Conservation (phyloP, 371 early-diverging fungal genomes). For the Rhizopus microsporus region DNA sequence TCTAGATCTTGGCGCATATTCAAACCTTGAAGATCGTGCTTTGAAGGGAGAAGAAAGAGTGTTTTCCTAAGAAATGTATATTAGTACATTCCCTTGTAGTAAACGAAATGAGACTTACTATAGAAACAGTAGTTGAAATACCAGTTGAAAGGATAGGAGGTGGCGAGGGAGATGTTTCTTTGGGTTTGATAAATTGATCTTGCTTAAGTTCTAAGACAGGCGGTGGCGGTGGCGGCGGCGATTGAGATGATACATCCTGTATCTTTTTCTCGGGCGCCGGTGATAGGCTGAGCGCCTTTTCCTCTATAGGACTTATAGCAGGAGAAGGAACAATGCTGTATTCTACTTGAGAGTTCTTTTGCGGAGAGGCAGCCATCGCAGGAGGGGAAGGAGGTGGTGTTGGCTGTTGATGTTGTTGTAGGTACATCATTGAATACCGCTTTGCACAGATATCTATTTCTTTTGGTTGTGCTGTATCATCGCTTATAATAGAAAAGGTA, state of each 20-base stretch:
- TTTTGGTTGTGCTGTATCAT: constrained; percentile 20
- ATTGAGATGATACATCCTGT: no score
- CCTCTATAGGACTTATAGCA: constrained; percentile 11
- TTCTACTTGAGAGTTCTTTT: neutral
- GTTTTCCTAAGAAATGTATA: no score
- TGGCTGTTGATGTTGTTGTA: constrained; percentile 3
- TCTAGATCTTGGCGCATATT: constrained; percentile 39
- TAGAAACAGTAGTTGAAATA: no score
- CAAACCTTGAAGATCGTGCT: constrained; percentile 22
- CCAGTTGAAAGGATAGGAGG: no score
- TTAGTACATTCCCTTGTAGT: no score
- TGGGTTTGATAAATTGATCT: neutral
- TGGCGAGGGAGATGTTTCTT: neutral
- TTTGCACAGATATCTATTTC: constrained; percentile 31
- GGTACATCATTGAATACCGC: constrained; percentile 28
- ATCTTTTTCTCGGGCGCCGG: neutral
- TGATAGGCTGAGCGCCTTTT: neutral
- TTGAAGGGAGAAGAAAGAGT: neutral
- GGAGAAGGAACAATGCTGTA: constrained; percentile 3
- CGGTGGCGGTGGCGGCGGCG: no score
- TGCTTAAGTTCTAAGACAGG: no score
- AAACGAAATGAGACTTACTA: no score
- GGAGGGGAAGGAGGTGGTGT: constrained; percentile 27
- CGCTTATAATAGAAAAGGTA: constrained; percentile 24
- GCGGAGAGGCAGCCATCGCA: neutral